These are phyloP conservation scores for Priceomyces fermenticarens DNA, from an alignment of 805 yeast species.

Conservation along the genomic window DNA sequence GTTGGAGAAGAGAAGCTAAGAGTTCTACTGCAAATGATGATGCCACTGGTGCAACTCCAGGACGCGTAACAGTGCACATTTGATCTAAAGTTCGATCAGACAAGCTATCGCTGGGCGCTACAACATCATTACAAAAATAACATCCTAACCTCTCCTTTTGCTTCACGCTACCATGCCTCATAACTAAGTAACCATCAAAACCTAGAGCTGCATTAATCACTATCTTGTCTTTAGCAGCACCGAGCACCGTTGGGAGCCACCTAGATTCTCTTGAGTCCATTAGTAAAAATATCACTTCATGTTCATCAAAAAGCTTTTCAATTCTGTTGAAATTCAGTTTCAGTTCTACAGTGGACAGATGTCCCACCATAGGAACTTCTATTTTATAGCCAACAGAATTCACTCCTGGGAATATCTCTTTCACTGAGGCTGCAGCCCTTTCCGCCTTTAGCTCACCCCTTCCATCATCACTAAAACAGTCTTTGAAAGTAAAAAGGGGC, in stretches of 20 bases:
- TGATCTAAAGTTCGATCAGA: constrained; percentile 89
- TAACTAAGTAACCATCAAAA: constrained; percentile 87
- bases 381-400: constrained; percentile 58
- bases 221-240: constrained; percentile 60
- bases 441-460: constrained; percentile 71
- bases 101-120: constrained; percentile 89
- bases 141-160: constrained; percentile 65
- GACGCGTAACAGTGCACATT: constrained; percentile 98
- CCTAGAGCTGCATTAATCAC: constrained; percentile 95
- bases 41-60: constrained; percentile 91
- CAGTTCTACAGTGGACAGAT: constrained; percentile 61
- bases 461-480: constrained; percentile 64
- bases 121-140: constrained; percentile 93
- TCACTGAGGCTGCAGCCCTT: constrained; percentile 71
- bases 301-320: constrained; percentile 51
- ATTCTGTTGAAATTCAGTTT: constrained; percentile 58
- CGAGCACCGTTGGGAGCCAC: constrained; percentile 94
- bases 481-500: constrained; percentile 78
- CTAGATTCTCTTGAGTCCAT: constrained; percentile 96
- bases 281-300: constrained; percentile 75
- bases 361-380: constrained; percentile 96
- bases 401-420: constrained; percentile 76
- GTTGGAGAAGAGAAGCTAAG: constrained; percentile 70
- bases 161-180: constrained; percentile 75
- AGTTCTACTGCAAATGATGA: constrained; percentile 85